Percentiles rank a stretch among this genome's conserved stretches.
Conservation (phyloP, 139 green algal genomes). For the Haematococcus sp. region DNA sequence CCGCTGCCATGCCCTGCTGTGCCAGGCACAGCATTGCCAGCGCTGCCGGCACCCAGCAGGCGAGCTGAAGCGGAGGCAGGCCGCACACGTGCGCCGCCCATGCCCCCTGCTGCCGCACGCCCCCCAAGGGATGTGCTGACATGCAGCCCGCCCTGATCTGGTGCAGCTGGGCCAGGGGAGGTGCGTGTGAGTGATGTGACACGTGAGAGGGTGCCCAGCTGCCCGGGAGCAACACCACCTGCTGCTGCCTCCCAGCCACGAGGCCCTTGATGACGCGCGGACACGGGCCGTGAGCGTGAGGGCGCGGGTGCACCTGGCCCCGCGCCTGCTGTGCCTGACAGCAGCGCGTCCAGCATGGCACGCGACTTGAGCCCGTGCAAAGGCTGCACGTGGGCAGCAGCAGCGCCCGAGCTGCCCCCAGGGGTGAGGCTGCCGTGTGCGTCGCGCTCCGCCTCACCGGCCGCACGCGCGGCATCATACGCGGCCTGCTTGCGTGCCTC, state of each 20-base stretch:
- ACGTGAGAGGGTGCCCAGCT: no score
- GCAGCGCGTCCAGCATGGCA: constrained; percentile 27
- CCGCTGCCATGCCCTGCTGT: background rate
- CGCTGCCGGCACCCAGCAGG: background rate
- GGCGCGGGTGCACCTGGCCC: background rate
- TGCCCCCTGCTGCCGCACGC: background rate
- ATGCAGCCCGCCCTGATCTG: no score
- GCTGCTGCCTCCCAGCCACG: background rate
- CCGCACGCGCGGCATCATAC: constrained; percentile 7
- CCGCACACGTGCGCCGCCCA: background rate
- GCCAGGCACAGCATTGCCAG: background rate
- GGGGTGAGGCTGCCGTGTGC: no score
- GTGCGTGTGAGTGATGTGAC: no score
- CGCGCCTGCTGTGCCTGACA: background rate
- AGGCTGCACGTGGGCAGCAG: background rate
- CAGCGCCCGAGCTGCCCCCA: background rate
- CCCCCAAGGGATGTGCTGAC: no score
- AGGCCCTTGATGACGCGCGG: background rate
- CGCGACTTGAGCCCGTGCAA: constrained; percentile 10
- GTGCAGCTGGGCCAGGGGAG: no score
- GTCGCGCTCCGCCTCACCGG: constrained; percentile 10
- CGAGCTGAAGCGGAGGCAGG: background rate
- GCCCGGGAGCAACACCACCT: background rate
- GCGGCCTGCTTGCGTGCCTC: constrained; percentile 16
- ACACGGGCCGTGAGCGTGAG: background rate